Conservation (phyloP, 2,329 filamentous ascomycete genomes). For the Colletotrichum sp. region DNA sequence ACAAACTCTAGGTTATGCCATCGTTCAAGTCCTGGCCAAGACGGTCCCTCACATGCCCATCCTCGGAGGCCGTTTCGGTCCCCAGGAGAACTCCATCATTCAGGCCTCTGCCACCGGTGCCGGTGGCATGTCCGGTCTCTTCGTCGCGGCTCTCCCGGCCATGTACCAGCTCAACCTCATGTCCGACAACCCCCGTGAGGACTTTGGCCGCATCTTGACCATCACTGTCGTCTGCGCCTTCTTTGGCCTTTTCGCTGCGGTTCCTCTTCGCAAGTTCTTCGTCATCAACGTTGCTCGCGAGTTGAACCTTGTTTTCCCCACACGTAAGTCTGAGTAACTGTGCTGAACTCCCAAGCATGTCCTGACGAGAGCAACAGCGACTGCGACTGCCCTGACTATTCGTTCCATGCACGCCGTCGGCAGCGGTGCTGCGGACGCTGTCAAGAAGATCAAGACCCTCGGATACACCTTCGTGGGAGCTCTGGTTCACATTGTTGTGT, state of each 20-base stretch:
- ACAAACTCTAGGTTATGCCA: slow-evolving; percentile 48
- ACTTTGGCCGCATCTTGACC: slow-evolving; percentile 63
- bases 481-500: slow-evolving; percentile 57
- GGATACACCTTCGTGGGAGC: slow-evolving; percentile 54
- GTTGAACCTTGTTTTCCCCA: slow-evolving; percentile 63
- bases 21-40: slow-evolving; percentile 42
- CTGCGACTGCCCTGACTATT: slow-evolving; percentile 66
- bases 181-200: slow-evolving; percentile 51
- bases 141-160: slow-evolving; percentile 66
- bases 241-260: slow-evolving; percentile 68
- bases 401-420: slow-evolving; percentile 64
- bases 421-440: slow-evolving; percentile 54
- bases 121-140: slow-evolving; percentile 61
- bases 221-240: slow-evolving; percentile 67
- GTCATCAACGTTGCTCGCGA: slow-evolving; percentile 69
- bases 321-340: slow-evolving; percentile 26
- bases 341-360: neutral
- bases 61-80: slow-evolving; percentile 60
- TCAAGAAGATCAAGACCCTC: slow-evolving; percentile 62
- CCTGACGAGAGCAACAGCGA: slow-evolving; percentile 32
- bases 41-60: slow-evolving; percentile 46
- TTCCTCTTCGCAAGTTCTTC: slow-evolving; percentile 70
- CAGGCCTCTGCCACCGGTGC: slow-evolving; percentile 65
- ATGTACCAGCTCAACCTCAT: slow-evolving; percentile 62
- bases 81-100: slow-evolving; percentile 67